Evolutionary conservation across 805 yeast genomes (phyloP).

Genomic region (Maudiozyma barnettii): DNA sequence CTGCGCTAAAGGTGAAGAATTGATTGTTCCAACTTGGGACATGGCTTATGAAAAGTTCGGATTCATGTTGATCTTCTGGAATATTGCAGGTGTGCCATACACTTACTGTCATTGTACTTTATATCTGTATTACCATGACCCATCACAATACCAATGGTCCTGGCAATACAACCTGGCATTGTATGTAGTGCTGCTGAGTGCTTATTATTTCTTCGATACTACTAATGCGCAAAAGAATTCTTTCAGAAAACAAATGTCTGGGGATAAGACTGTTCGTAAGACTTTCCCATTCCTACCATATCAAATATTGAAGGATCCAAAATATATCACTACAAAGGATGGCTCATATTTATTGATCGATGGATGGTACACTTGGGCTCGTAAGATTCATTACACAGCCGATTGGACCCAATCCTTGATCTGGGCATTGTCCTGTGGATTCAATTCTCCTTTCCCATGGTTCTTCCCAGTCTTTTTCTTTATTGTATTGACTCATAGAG

Average conservation of each 20-base stretch:
- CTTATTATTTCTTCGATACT: constrained; percentile 91
- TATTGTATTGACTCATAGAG: constrained; percentile 79
- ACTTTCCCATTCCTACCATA: constrained; percentile 90
- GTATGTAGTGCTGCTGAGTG: constrained; percentile 46
- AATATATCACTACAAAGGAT: constrained; percentile 70
- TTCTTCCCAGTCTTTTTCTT: constrained; percentile 90
- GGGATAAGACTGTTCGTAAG: constrained; percentile 67
- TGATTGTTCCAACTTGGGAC: constrained; percentile 97
- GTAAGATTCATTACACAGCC: constrained; percentile 92
- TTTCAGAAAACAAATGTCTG: constrained; percentile 76
- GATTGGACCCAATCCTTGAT: constrained; percentile 80
- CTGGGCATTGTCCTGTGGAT: constrained; percentile 91
- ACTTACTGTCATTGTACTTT: constrained; percentile 93
- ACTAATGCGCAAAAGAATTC: constrained; percentile 91
- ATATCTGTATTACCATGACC: constrained; percentile 73
- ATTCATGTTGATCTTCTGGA: constrained; percentile 98
- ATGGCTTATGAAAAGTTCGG: constrained; percentile 99
- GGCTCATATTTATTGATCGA: constrained; percentile 82
- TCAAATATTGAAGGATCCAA: constrained; percentile 74
- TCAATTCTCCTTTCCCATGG: constrained; percentile 85
- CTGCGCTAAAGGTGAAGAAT: constrained; percentile 94
- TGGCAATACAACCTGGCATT: constrained; percentile 47
- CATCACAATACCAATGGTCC: constrained; percentile 72
- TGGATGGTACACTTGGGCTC: constrained; percentile 91
- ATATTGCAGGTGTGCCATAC: constrained; percentile 97